Conservation (phyloP, 163 green algal genomes). For the Chloromonas sp. region DNA sequence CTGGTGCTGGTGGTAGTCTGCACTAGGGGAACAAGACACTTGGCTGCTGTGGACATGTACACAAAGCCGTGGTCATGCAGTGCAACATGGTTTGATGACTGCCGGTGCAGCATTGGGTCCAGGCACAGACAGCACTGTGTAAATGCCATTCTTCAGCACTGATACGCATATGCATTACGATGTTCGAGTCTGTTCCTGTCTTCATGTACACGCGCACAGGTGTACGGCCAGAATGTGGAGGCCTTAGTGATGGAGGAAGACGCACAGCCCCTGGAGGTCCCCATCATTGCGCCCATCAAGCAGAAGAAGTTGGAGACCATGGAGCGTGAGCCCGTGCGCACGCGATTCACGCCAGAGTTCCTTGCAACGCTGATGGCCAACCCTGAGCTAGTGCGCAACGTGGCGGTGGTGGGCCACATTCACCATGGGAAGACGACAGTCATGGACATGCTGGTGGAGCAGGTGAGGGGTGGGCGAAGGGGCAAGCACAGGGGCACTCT, state of each 20-base stretch:
- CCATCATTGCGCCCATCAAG: constrained; percentile 87
- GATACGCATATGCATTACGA: too few species aligned
- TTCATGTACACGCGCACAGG: too few species aligned
- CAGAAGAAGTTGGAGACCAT: constrained; percentile 75
- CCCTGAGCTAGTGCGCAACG: constrained; percentile 84
- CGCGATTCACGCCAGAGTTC: constrained; percentile 75
- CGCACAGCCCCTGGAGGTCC: constrained; percentile 87
- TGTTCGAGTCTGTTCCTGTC: too few species aligned
- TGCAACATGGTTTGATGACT: too few species aligned
- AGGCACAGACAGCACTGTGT: too few species aligned
- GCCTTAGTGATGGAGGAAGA: constrained; percentile 93
- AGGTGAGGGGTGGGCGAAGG: constrained; percentile 42
- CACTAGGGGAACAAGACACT: too few species aligned
- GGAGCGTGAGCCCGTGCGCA: constrained; percentile 43
- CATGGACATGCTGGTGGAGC: constrained; percentile 95
- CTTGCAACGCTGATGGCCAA: constrained; percentile 70
- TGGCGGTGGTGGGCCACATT: constrained; percentile 90
- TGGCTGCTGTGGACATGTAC: too few species aligned
- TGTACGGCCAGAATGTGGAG: neutral
- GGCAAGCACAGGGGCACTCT: neutral
- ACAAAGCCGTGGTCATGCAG: too few species aligned
- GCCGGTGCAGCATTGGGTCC: too few species aligned
- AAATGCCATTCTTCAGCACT: too few species aligned
- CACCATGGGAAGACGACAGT: constrained; percentile 95
- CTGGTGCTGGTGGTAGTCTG: too few species aligned